Evolutionary conservation across 2,329 filamentous ascomycete species (phyloP).

Genomic region (Colletotrichum sp.): DNA sequence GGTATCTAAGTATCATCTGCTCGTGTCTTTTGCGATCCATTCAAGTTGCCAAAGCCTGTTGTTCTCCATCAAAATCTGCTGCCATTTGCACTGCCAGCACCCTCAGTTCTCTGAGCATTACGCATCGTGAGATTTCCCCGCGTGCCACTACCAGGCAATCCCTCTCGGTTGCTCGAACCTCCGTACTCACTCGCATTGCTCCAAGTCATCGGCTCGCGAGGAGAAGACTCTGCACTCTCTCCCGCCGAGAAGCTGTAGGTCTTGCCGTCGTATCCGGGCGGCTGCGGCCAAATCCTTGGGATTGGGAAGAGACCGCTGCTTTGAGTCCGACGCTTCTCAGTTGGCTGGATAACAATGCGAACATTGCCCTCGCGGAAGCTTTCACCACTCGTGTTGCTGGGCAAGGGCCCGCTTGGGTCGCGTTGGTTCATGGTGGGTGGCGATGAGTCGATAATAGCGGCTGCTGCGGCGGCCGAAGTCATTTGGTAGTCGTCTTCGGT

Average conservation of each 20-base stretch:
- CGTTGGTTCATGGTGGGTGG: neutral
- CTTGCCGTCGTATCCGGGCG: slow-evolving; percentile 29
- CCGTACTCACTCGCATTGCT: slow-evolving; percentile 33
- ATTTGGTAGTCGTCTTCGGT: slow-evolving; percentile 15
- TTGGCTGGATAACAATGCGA: slow-evolving; percentile 35
- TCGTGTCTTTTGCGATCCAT: neutral
- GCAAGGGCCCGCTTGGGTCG: neutral
- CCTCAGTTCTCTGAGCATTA: neutral
- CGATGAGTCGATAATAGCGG: neutral
- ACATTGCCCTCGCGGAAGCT: slow-evolving; percentile 27
- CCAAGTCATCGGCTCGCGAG: slow-evolving; percentile 29
- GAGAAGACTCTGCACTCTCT: slow-evolving; percentile 25
- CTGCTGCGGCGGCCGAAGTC: slow-evolving; percentile 5
- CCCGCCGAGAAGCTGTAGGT: slow-evolving; percentile 30
- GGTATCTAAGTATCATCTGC: neutral
- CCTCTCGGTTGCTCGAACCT: neutral
- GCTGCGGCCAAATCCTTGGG: slow-evolving; percentile 29
- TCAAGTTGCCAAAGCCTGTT: neutral
- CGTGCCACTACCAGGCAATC: neutral
- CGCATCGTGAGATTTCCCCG: neutral
- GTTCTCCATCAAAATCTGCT: neutral
- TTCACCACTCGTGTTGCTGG: slow-evolving; percentile 5
- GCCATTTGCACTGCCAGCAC: neutral
- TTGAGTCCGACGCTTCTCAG: slow-evolving; percentile 17
- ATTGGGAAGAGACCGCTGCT: slow-evolving; percentile 13